These are phyloP conservation scores for Nepenthes alata DNA, from an alignment of 179 eudicot genomes.

Conservation along the genomic window DNA sequence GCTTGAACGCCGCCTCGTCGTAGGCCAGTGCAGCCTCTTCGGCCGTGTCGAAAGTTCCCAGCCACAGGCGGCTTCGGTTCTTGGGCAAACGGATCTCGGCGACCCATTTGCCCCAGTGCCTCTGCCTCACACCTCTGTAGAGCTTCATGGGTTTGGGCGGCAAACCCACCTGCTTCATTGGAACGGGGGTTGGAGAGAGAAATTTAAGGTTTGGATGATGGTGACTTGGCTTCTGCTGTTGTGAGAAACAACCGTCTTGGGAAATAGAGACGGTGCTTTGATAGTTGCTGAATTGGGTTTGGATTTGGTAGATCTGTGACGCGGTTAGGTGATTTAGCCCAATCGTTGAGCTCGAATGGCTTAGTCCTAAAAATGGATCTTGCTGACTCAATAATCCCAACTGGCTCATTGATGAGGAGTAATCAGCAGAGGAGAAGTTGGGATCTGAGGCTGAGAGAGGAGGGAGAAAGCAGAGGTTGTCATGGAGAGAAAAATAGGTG, in stretches of 20 bases:
- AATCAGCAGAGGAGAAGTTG: too few species aligned
- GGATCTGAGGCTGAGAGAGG: constrained; percentile 8
- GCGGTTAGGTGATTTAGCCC: constrained; percentile 33
- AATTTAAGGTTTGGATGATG: constrained; percentile 26
- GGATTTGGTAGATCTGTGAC: constrained; percentile 48
- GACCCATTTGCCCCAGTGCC: constrained; percentile 98
- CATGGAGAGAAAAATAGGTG: constrained; percentile 6
- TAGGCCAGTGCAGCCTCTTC: constrained; percentile 57
- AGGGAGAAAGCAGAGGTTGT: neutral
- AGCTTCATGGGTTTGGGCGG: constrained; percentile 53
- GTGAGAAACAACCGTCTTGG: neutral
- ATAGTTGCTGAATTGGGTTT: constrained; percentile 19
- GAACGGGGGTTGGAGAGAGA: constrained; percentile 40
- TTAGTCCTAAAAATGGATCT: constrained; percentile 20
- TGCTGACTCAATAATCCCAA: constrained; percentile 16
- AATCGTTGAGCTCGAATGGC: constrained; percentile 8
- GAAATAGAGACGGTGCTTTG: neutral
- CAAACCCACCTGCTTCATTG: constrained; percentile 52
- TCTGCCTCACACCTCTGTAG: constrained; percentile 76
- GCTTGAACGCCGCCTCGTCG: constrained; percentile 43
- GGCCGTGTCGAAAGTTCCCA: constrained; percentile 57
- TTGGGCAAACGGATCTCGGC: constrained; percentile 88
- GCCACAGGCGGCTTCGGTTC: constrained; percentile 80
- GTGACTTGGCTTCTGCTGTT: neutral
- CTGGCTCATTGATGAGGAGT: neutral